Evolutionary conservation across 192 early-diverging fungal species (phyloP).

Genomic region (Gamsiella multidivaricata): DNA sequence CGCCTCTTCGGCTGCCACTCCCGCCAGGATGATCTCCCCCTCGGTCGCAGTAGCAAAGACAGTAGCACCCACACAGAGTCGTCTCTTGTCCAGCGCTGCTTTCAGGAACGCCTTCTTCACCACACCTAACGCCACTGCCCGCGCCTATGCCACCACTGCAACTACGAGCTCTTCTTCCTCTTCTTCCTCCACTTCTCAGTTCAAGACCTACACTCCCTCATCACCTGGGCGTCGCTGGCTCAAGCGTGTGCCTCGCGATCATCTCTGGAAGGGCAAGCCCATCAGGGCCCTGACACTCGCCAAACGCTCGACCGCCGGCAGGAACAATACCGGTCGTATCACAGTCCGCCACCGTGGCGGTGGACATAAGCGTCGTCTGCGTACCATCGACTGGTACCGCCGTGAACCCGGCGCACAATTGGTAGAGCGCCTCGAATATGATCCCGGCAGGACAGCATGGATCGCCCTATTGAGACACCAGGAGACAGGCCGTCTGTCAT

Average conservation of each 20-base stretch:
- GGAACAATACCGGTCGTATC: conserved; percentile 90
- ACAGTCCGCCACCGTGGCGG: conserved; percentile 94
- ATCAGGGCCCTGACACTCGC: conserved; percentile 82
- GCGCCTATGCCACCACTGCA: conserved; percentile 35
- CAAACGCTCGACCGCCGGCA: conserved; percentile 86
- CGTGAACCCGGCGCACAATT: conserved; percentile 75
- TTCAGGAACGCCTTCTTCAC: conserved; percentile 9
- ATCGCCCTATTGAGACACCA: conserved; percentile 87
- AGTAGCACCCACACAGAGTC: conserved; percentile 9
- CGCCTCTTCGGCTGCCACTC: conserved; percentile 8
- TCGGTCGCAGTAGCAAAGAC: conserved; percentile 2
- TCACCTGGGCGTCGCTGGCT: conserved; percentile 89
- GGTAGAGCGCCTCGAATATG: conserved; percentile 93
- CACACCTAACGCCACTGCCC: background rate
- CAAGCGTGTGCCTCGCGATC: conserved; percentile 84
- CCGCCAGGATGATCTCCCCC: conserved; percentile 32
- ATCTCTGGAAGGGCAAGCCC: conserved; percentile 89
- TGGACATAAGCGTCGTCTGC: conserved; percentile 88
- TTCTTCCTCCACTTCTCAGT: conserved; percentile 61
- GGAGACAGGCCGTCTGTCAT: conserved; percentile 80
- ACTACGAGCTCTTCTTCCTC: conserved; percentile 2
- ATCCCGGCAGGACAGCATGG: conserved; percentile 90
- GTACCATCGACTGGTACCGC: conserved; percentile 90
- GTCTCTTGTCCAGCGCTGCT: background rate
- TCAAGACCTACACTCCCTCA: conserved; percentile 94